These are phyloP conservation scores for Thyridium curvatum DNA, from an alignment of 2,329 filamentous ascomycete genomes.

Conservation along the genomic window DNA sequence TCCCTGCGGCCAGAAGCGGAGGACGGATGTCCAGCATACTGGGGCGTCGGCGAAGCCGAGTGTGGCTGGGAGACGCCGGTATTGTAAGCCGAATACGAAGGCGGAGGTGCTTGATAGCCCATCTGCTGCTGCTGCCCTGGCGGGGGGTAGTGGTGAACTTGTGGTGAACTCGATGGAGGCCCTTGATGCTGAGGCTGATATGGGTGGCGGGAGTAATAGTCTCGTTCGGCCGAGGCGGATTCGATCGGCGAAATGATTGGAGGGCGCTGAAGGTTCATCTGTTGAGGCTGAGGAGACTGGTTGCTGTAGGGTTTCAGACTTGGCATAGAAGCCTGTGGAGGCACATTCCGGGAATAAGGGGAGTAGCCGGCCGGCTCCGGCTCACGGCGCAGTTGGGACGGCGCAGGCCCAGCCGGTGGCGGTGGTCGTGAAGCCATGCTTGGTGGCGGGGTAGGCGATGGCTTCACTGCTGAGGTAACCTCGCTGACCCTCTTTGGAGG, in stretches of 20 bases:
- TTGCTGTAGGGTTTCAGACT: slow-evolving; percentile 43
- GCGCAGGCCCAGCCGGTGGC: slow-evolving; percentile 28
- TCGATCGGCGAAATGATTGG: slow-evolving; percentile 35
- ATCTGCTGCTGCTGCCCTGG: slow-evolving; percentile 13
- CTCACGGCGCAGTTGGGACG: slow-evolving; percentile 43
- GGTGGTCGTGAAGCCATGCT: slow-evolving; percentile 33
- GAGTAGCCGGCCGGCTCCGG: slow-evolving; percentile 38
- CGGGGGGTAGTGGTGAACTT: slow-evolving; percentile 9
- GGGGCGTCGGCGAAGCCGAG: slow-evolving; percentile 46
- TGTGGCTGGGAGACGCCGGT: slow-evolving; percentile 35
- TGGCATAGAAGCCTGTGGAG: slow-evolving; percentile 41
- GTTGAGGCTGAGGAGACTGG: slow-evolving; percentile 44
- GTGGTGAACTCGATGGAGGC: slow-evolving; percentile 21
- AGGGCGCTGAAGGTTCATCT: slow-evolving; percentile 36
- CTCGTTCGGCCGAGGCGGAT: slow-evolving; percentile 29
- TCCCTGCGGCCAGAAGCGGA: slow-evolving; percentile 37
- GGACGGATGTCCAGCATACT: slow-evolving; percentile 43
- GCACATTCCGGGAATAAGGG: slow-evolving; percentile 35
- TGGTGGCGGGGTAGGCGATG: slow-evolving; percentile 47
- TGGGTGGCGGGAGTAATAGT: slow-evolving; percentile 38
- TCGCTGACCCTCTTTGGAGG: slow-evolving; percentile 44
- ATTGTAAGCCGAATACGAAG: slow-evolving; percentile 39
- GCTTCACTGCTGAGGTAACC: slow-evolving; percentile 28
- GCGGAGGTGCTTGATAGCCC: slow-evolving; percentile 16
- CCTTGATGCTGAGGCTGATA: slow-evolving; percentile 23